Base-by-base conservation (phyloP, 768 basidiomycete genomes). In the Russula emetica region DNA sequence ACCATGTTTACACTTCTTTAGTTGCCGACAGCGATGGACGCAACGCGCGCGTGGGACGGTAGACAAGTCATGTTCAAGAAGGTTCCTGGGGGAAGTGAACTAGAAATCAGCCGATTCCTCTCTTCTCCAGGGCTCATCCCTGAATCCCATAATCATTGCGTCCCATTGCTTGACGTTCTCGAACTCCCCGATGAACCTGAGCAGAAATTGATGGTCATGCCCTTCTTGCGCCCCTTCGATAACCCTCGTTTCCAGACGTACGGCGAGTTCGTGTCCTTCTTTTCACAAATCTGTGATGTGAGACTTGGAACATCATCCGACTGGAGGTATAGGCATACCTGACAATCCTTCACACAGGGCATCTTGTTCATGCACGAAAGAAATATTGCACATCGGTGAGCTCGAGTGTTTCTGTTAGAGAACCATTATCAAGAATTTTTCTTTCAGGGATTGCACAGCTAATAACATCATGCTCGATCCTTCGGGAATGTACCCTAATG, bases 391-490 rank as follows among this genome's bases (percentile, higher is more conserved):
- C 71, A 73, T 51, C 58, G 71, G 72, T 73, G 74, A 36, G 70
- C 75, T 74, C 38, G 26, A 7, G 2, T 6, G 13, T 38, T 14
- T 30, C 28, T 40, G 14, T 62, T 24, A 30, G 13, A 24, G 26
- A 22, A 38, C 5, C 9, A 1, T 32, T 10, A 6, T 13, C n/a
- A 30, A 34, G 7, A 34, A 56, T 14, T 26, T 0, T 9, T 18
- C 34, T 32, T n/a, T 9, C 44, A 66, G 65, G 22, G 62, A 66
- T 24, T 66, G 61, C 28, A 63, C 65, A 10, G 61, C 52, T 2
- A 42, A 66, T 18, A 66, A 69, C 28, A 69, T 71, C 55, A 73
- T 74, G 72, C 50, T 75, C 26, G 74, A 76, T 55, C 67, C 73
- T 0, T 64, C 34, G 0, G 6, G 22, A 0, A 57, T 77, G 14